These are phyloP conservation scores for Hericium alpestre DNA, from an alignment of 768 basidiomycete genomes.

Conservation along the genomic window DNA sequence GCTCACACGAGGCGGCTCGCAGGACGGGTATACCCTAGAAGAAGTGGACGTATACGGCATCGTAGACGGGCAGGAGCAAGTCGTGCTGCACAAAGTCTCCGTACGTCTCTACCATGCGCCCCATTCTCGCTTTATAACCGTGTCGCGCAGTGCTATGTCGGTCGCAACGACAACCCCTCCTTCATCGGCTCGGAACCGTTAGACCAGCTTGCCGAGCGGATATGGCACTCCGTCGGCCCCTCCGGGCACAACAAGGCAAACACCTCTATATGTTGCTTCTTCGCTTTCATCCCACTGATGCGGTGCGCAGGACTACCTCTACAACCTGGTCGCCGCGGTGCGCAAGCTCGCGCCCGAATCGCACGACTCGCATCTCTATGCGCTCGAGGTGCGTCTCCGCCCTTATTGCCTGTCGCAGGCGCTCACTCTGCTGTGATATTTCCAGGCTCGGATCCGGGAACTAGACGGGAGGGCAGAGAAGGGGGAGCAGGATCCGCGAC, in stretches of 20 bases:
- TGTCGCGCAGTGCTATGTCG: conserved; percentile 66
- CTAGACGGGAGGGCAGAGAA: too few species aligned
- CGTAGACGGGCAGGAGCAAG: conserved; percentile 39
- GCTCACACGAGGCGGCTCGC: background rate
- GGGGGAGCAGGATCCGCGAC: too few species aligned
- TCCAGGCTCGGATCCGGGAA: background rate
- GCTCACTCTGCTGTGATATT: background rate
- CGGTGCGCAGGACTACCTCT: conserved; percentile 68
- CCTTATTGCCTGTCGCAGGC: background rate
- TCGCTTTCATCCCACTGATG: background rate
- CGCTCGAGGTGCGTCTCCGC: conserved; percentile 54
- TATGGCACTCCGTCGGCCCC: conserved; percentile 71
- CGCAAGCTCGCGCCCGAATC: conserved; percentile 65
- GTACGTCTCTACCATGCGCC: conserved; percentile 37
- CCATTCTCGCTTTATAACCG: background rate
- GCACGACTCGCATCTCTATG: conserved; percentile 63
- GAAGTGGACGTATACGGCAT: conserved; percentile 61
- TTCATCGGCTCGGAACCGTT: conserved; percentile 81
- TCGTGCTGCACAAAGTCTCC: conserved; percentile 47
- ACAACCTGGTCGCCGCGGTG: conserved; percentile 62
- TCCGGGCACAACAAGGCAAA: conserved; percentile 83
- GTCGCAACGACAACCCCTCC: conserved; percentile 76
- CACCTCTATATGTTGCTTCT: background rate
- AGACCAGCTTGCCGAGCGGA: conserved; percentile 52
- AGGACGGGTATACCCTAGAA: conserved; percentile 90